Evolutionary conservation across 2,329 filamentous ascomycete genomes (phyloP).

Genomic region (Pseudocercospora vitis): DNA sequence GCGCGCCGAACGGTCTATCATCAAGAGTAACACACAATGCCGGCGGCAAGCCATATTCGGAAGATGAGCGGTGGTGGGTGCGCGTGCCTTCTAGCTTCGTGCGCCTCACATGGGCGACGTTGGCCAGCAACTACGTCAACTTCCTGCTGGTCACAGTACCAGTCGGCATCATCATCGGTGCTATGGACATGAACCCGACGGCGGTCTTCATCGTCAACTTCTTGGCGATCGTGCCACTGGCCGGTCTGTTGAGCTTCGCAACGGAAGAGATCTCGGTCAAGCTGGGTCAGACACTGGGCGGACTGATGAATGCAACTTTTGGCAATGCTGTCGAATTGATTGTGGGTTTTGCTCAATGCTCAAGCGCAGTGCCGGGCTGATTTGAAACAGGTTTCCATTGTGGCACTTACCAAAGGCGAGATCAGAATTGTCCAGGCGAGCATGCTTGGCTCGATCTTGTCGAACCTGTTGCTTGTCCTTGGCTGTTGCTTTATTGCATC

Average conservation of each 20-base stretch:
- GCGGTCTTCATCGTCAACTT: constrained; percentile 76
- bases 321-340: constrained; percentile 79
- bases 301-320: constrained; percentile 73
- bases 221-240: constrained; percentile 75
- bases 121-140: constrained; percentile 62
- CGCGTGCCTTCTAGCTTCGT: constrained; percentile 25
- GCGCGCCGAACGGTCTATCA: constrained; percentile 23
- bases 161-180: constrained; percentile 67
- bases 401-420: constrained; percentile 79
- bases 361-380: constrained; percentile 6
- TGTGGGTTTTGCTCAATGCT: constrained; percentile 37
- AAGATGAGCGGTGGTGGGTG: constrained; percentile 27
- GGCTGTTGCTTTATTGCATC: constrained; percentile 56
- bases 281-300: constrained; percentile 71
- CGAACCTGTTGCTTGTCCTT: constrained; percentile 79
- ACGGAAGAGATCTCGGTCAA: constrained; percentile 74
- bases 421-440: constrained; percentile 97
- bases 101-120: constrained; percentile 42
- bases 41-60: constrained; percentile 18
- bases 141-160: constrained; percentile 72
- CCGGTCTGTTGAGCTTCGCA: constrained; percentile 71
- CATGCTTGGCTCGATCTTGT: constrained; percentile 94
- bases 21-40: constrained; percentile 15
- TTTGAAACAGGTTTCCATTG: constrained; percentile 65
- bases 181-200: constrained; percentile 62